Evolutionary conservation across 208 protist genomes (phyloP), one percentile per base, ranked within the genome.

Genomic region (Trypanosomatidae sp.): DNA sequence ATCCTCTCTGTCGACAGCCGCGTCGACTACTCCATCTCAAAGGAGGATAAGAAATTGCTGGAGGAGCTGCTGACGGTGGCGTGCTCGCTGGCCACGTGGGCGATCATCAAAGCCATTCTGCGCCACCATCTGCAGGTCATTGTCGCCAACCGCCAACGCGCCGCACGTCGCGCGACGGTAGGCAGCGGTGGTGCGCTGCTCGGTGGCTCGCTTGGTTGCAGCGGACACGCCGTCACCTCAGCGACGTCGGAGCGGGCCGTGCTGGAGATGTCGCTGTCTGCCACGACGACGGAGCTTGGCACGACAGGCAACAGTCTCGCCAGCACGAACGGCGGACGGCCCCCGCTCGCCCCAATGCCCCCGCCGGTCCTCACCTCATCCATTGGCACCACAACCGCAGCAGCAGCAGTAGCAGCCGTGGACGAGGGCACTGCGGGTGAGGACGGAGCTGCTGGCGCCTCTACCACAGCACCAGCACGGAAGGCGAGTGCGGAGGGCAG

Each of bases 31-130:
- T 10, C 49, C 68, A 62, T 56, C 13, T 65, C 65, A 13, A 74
- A 81, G 64, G 76, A 77, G 25, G 56, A 78, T 30, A 76, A 77
- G 67, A 86, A 86, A 33, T 25, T 74, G 15, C 41, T 88, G 36
- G 87, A 95, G 56, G 86, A 91, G 49, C 39, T 85, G 46, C 46
- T 95, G 53, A 75, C 46, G 53, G 66, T 85, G 1, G 81, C 84
- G 3, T 89, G 84, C 55, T 69, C 83, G 7, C 47, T 94, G 39
- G 89, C 83, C 8, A 93, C 85, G 49, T 95, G 92, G 89, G 72
- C 86, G 28, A 89, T 91, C 65, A 70, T 93, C 33, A 77, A 85
- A 1, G 52, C 77, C 15, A 81, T 97, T n/a, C 73, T 95, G 33
- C 81, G 67, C 17, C 77, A 91, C 47, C 87, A 95, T 55, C 52